These are phyloP conservation scores for Neurospora tetraspora DNA, from an alignment of 495 filamentous ascomycete species.

Conservation along the genomic window DNA sequence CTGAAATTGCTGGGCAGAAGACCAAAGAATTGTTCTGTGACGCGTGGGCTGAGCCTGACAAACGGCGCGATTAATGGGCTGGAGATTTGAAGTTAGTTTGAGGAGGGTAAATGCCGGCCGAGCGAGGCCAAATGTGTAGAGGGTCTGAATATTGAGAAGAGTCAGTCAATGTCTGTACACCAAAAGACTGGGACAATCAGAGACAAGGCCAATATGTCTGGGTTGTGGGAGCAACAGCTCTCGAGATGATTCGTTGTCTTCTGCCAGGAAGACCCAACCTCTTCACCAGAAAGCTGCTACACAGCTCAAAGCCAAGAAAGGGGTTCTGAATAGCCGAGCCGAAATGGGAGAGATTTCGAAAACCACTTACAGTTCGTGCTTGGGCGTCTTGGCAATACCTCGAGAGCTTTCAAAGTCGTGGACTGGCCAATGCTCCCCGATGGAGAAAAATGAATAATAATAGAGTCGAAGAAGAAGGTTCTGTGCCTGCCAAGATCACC, in stretches of 20 bases:
- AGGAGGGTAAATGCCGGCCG: constrained; percentile 8
- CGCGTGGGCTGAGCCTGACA: constrained; percentile 14
- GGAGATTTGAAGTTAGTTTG: background rate
- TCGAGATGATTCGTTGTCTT: background rate
- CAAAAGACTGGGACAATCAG: constrained; percentile 9
- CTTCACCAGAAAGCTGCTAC: constrained; percentile 6
- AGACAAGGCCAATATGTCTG: background rate
- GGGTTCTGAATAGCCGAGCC: constrained; percentile 23
- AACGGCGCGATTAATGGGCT: constrained; percentile 5
- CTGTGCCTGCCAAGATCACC: background rate
- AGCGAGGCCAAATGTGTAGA: constrained; percentile 7
- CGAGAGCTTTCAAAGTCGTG: background rate
- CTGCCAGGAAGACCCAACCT: constrained; percentile 12
- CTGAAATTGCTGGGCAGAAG: constrained; percentile 13
- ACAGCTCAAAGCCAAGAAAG: constrained; percentile 16
- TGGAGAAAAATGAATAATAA: background rate
- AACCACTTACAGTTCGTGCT: constrained; percentile 33
- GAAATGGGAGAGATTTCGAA: constrained; percentile 17
- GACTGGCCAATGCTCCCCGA: background rate
- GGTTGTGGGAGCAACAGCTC: background rate
- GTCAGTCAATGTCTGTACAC: constrained; percentile 14
- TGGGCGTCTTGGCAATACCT: constrained; percentile 17
- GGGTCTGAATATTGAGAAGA: background rate
- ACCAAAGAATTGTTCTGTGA: constrained; percentile 11
- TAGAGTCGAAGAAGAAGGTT: background rate